phyloP scores from a whole-genome alignment of 2,329 filamentous ascomycete species.

The Phaeosphaeriaceae sp. region DNA sequence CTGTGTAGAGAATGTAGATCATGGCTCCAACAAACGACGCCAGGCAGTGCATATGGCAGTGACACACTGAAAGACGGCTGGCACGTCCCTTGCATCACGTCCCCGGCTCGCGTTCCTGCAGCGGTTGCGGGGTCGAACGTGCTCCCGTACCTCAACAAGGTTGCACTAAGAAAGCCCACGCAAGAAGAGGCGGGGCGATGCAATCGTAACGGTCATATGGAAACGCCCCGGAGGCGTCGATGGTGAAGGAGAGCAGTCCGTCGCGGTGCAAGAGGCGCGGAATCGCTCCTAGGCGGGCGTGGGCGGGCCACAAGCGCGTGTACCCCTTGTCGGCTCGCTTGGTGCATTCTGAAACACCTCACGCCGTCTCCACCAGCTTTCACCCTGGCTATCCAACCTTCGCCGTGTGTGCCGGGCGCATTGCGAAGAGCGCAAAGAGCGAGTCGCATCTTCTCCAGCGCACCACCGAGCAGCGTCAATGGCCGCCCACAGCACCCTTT shows the following conservation, averaged over 20 bases:
- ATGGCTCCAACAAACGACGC: too few relatives aligned
- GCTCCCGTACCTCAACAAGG: too few relatives aligned
- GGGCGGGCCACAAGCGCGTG: background rate
- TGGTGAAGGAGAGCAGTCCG: background rate
- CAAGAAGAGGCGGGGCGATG: background rate
- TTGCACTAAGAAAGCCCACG: too few relatives aligned
- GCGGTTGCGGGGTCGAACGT: too few relatives aligned
- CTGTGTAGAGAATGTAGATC: too few relatives aligned
- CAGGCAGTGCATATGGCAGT: too few relatives aligned
- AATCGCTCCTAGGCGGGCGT: background rate
- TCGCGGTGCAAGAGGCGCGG: constrained; percentile 1
- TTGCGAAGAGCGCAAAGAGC: constrained; percentile 6
- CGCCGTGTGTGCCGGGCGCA: constrained; percentile 12
- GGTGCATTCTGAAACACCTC: constrained; percentile 16
- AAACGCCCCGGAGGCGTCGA: background rate
- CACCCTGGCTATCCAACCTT: constrained; percentile 4
- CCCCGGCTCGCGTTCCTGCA: too few relatives aligned
- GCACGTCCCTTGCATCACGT: too few relatives aligned
- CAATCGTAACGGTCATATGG: background rate
- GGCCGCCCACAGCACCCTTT: constrained; percentile 14
- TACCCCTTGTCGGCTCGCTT: constrained; percentile 3
- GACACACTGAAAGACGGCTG: too few relatives aligned
- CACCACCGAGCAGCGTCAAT: constrained; percentile 17
- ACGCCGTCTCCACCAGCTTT: constrained; percentile 7
- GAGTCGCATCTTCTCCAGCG: constrained; percentile 7